Conservation (phyloP, 2,329 filamentous ascomycete genomes). For the Xylaria hypoxylon region DNA sequence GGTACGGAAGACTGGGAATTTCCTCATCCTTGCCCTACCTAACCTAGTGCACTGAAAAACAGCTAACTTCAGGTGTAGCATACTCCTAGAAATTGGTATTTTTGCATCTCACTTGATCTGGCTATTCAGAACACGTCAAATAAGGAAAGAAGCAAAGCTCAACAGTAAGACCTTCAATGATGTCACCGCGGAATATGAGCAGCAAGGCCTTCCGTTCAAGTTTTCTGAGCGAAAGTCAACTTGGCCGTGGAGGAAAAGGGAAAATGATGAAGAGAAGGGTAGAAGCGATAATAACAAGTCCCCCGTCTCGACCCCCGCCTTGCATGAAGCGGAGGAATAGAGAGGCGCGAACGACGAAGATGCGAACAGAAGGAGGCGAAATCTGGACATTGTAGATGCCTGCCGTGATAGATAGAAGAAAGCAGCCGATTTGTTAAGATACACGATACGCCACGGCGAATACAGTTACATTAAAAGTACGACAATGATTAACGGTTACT, state of each 20-base stretch:
- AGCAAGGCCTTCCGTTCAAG: constrained; percentile 50
- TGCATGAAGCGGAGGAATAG: not conserved
- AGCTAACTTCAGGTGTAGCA: constrained; percentile 52
- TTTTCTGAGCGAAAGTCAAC: constrained; percentile 52
- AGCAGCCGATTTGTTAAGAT: not conserved
- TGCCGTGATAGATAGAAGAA: not conserved
- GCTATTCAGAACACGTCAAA: constrained; percentile 64
- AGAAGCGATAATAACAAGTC: not conserved
- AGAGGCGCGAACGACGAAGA: not conserved
- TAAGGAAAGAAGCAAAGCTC: constrained; percentile 64
- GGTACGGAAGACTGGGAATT: constrained; percentile 57
- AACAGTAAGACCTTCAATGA: constrained; percentile 68
- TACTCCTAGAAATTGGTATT: constrained; percentile 69
- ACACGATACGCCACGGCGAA: constrained; percentile 1
- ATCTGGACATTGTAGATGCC: not conserved
- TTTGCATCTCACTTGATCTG: constrained; percentile 70
- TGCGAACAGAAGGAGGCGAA: not conserved
- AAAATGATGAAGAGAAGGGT: constrained; percentile 38
- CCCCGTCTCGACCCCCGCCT: not conserved
- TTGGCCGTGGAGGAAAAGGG: constrained; percentile 28
- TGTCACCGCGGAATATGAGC: constrained; percentile 54
- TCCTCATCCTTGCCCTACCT: not conserved
- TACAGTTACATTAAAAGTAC: not conserved
- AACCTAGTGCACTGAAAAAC: too few species aligned
- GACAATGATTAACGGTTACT: not conserved